Evolutionary conservation across 768 basidiomycete species (phyloP).

Genomic region (Pisolithus albus): DNA sequence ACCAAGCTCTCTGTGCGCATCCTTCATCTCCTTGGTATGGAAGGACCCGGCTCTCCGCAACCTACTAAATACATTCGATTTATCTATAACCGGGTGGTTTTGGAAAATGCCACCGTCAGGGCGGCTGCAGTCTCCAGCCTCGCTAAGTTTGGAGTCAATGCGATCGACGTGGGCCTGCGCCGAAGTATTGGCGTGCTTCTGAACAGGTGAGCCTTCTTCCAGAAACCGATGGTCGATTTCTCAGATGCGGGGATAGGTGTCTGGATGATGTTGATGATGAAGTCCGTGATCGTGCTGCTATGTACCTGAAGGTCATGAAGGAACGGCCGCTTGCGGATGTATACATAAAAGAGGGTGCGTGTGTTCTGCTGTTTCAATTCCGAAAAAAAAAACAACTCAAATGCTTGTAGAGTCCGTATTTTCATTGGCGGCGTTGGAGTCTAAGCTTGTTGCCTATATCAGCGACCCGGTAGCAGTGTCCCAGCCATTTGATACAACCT

Average conservation of each 20-base stretch:
- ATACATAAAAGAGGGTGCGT: slow-evolving; percentile 87
- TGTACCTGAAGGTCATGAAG: slow-evolving; percentile 83
- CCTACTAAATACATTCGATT: slow-evolving; percentile 98
- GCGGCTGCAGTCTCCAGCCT: slow-evolving; percentile 93
- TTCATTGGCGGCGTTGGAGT: slow-evolving; percentile 83
- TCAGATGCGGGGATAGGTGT: slow-evolving; percentile 47
- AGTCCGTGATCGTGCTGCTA: slow-evolving; percentile 93
- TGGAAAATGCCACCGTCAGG: slow-evolving; percentile 96
- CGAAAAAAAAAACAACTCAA: not conserved
- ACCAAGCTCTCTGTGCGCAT: slow-evolving; percentile 98
- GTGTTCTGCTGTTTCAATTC: not conserved
- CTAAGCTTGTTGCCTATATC: slow-evolving; percentile 90
- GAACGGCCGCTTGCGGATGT: slow-evolving; percentile 74
- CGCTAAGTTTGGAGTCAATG: slow-evolving; percentile 95
- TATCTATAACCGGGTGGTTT: slow-evolving; percentile 98
- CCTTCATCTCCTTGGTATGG: slow-evolving; percentile 88
- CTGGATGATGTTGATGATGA: slow-evolving; percentile 98
- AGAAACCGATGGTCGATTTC: not conserved
- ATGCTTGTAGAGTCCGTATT: slow-evolving; percentile 77
- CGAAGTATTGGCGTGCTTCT: slow-evolving; percentile 85
- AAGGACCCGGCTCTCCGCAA: slow-evolving; percentile 93
- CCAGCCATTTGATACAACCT: slow-evolving; percentile 76
- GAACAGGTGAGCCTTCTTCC: slow-evolving; percentile 49
- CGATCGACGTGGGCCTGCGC: slow-evolving; percentile 67
- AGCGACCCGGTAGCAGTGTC: slow-evolving; percentile 66